A percentile compares a stretch with the other conserved stretches of the same genome.
phyloP scores from a whole-genome alignment of 1,139 yeast species.

The Starmera stellimalicola region DNA sequence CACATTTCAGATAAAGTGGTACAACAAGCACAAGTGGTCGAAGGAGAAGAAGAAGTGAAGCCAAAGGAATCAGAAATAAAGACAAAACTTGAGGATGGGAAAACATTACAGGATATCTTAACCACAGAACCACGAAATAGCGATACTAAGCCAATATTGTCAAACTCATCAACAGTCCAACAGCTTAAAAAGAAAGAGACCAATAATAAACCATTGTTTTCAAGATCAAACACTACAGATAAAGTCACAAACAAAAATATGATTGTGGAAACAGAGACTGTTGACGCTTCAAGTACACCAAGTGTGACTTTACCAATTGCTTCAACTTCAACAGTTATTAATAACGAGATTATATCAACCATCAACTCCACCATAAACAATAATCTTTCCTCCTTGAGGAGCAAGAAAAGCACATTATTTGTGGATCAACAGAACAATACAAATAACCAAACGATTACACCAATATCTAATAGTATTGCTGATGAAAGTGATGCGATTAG shows the following conservation, averaged over 20 bases:
- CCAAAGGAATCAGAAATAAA: too few relatives aligned
- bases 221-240: constrained; percentile 17
- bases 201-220: constrained; percentile 16
- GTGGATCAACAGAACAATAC: constrained; percentile 9
- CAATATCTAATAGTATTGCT: neutral
- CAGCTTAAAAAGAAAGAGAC: constrained; percentile 16
- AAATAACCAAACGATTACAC: constrained; percentile 4
- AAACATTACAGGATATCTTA: too few relatives aligned
- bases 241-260: constrained; percentile 10
- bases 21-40: too few relatives aligned
- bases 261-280: constrained; percentile 21
- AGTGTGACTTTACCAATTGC: constrained; percentile 18
- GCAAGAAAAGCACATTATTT: constrained; percentile 16
- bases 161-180: too few relatives aligned
- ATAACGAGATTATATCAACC: constrained; percentile 11
- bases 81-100: too few relatives aligned
- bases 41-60: too few relatives aligned
- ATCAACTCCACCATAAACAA: constrained; percentile 8
- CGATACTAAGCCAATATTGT: too few relatives aligned
- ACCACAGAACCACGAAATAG: too few relatives aligned
- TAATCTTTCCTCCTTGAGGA: constrained; percentile 16
- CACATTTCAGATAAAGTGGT: too few relatives aligned
- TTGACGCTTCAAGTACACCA: constrained; percentile 17
- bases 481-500: constrained; percentile 15
- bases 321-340: constrained; percentile 7